Percentiles rank a stretch among this genome's conserved stretches.
phyloP scores from a whole-genome alignment of 116 monocot genomes.

The Posidonia oceanica region DNA sequence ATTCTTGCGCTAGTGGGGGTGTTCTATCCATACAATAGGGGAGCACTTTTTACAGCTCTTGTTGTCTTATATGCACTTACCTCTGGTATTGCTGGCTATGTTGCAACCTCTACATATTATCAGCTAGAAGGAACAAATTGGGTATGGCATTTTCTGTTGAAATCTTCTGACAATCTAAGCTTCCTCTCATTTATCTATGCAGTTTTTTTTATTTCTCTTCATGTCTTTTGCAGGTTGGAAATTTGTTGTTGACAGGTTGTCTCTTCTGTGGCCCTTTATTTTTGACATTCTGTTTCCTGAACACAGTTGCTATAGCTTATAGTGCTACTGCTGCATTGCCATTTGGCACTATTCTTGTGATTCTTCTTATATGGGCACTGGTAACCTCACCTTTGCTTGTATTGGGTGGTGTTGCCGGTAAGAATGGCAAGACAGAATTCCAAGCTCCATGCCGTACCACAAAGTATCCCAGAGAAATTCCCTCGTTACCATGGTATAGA shows the following conservation, averaged over 20 bases:
- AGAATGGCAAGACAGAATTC: constrained; percentile 35
- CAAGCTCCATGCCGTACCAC: constrained; percentile 58
- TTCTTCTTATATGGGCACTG: constrained; percentile 55
- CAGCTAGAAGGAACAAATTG: constrained; percentile 75
- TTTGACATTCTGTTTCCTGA: constrained; percentile 68
- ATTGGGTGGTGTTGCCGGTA: constrained; percentile 48
- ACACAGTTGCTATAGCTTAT: constrained; percentile 56
- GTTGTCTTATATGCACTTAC: constrained; percentile 76
- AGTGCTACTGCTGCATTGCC: constrained; percentile 66
- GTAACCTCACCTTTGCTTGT: constrained; percentile 50
- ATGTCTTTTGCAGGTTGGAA: constrained; percentile 40
- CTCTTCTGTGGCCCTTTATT: constrained; percentile 69
- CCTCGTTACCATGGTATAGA: constrained; percentile 47
- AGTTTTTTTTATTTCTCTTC: not conserved
- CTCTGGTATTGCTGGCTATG: constrained; percentile 70
- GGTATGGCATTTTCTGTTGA: constrained; percentile 27
- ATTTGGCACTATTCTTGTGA: constrained; percentile 51
- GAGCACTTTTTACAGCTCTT: constrained; percentile 64
- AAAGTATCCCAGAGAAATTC: constrained; percentile 58
- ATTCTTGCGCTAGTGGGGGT: constrained; percentile 65
- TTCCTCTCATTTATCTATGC: not conserved
- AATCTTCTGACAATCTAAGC: not conserved
- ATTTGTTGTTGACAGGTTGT: constrained; percentile 55
- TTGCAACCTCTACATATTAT: constrained; percentile 50
- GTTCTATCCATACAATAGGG: constrained; percentile 75